Evolutionary conservation across 169 alveolate species (phyloP), one percentile per base, ranked within the genome.

Genomic region (Plasmodium blacklocki): DNA sequence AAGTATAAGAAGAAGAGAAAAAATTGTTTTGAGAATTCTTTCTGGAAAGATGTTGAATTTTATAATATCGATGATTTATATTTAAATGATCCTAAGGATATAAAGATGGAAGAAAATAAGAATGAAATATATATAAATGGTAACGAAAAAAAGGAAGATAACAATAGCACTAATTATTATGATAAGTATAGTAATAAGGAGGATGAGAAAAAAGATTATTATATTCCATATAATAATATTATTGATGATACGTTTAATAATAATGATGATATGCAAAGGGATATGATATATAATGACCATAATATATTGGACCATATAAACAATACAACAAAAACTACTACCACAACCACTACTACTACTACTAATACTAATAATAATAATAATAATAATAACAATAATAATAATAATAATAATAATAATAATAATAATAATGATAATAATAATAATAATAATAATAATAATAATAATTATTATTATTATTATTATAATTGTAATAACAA

Each of bases 11-110:
- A 67, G 67, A 66, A 80, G 39, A 64, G 19, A 60, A 54, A 7
- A 59, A 66, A 67, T 62, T 52, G 21, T 60, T 80, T 80, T 70
- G 90, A 80, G 70, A 80, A 80, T 39, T 67, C 80, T 19, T 52
- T 56, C 18, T 80, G 90, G 90, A 67, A 47, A 43, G 52, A 67
- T 68, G 14, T 50, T 45, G 70, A 80, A 26, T 80, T 80, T 80
- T 80, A 80, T 63, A 47, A 68, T 62, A 80, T 80, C 39, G 45
- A 7, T 15, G 67, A 68, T 45, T 56, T 80, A 19, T 80, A 80
- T 49, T 14, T 67, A 32, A 45, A 43, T 18, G 23, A 43, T 21
- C 8, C 18, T 18, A 68, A 39, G 23, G 26, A 80, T 2, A 3
- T 52, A 23, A 2, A 32, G 43, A 12, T 63, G 7, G n/a, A 76